phyloP scores from a whole-genome alignment of 768 basidiomycete species.

The Suillus spraguei region DNA sequence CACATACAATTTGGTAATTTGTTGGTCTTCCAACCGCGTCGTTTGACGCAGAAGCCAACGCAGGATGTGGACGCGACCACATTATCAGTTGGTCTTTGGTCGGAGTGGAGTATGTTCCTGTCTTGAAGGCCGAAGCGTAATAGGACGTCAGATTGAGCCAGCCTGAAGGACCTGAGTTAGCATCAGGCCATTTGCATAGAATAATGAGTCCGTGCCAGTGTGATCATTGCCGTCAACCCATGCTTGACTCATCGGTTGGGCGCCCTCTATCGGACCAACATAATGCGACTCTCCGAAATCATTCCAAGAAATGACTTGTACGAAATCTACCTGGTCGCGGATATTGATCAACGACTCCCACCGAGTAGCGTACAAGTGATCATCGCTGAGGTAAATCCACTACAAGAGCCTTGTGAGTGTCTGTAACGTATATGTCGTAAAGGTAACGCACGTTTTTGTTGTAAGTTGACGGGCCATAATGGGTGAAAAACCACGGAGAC shows the following conservation, averaged over 20 bases:
- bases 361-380: slow-evolving; percentile 64
- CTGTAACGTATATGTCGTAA: slow-evolving; percentile 4
- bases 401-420: slow-evolving; percentile 24
- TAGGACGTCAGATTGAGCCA: slow-evolving; percentile 69
- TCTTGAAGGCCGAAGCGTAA: slow-evolving; percentile 74
- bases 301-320: slow-evolving; percentile 69
- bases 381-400: slow-evolving; percentile 69
- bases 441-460: slow-evolving; percentile 65
- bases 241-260: slow-evolving; percentile 66
- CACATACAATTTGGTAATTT: slow-evolving; percentile 58
- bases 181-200: slow-evolving; percentile 11
- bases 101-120: slow-evolving; percentile 59
- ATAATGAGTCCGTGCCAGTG: slow-evolving; percentile 35
- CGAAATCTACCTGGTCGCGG: slow-evolving; percentile 59
- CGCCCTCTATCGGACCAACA: slow-evolving; percentile 71
- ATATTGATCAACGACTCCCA: slow-evolving; percentile 66
- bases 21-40: slow-evolving; percentile 58
- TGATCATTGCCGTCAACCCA: slow-evolving; percentile 71
- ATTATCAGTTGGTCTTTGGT: slow-evolving; percentile 64
- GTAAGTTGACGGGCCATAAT: slow-evolving; percentile 65
- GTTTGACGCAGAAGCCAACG: slow-evolving; percentile 46
- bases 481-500: slow-evolving; percentile 81
- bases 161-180: slow-evolving; percentile 35
- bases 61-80: slow-evolving; percentile 72
- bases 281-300: slow-evolving; percentile 81